phyloP scores from a whole-genome alignment of 257 asterid genomes.

The Asclepias syriaca region DNA sequence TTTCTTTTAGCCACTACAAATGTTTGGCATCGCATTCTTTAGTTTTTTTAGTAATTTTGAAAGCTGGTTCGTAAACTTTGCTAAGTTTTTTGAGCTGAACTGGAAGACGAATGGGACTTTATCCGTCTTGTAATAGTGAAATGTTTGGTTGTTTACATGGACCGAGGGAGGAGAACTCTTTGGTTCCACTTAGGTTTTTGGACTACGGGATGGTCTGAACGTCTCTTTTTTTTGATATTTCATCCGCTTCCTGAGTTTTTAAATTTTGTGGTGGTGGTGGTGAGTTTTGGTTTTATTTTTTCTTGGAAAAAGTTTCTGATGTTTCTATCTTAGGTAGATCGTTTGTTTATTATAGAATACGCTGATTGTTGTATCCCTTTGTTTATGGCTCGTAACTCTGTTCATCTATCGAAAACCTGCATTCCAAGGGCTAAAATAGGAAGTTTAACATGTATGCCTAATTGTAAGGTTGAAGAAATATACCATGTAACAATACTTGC shows the following conservation, averaged over 20 bases:
- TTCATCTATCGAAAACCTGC: too few species aligned
- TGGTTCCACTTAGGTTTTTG: background rate
- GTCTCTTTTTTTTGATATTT: background rate
- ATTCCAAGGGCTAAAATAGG: background rate
- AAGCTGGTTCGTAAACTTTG: background rate
- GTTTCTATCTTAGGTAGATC: background rate
- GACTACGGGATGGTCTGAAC: background rate
- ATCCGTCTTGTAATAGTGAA: background rate
- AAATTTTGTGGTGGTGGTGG: background rate
- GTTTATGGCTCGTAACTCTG: background rate
- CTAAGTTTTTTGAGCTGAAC: background rate
- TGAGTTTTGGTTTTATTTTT: too few species aligned
- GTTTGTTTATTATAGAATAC: background rate
- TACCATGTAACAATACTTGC: background rate
- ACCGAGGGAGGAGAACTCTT: background rate
- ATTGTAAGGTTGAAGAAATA: background rate
- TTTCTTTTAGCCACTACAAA: slow-evolving; percentile 2
- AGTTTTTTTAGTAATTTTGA: background rate
- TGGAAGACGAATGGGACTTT: background rate
- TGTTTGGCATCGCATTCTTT: slow-evolving; percentile 3
- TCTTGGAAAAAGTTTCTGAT: background rate
- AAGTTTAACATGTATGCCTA: background rate
- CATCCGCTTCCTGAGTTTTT: background rate
- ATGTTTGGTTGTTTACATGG: background rate
- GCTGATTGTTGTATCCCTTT: background rate